Evolutionary conservation across 177 flowering plant genomes (phyloP).

Genomic region (Tripterygium wilfordii): DNA sequence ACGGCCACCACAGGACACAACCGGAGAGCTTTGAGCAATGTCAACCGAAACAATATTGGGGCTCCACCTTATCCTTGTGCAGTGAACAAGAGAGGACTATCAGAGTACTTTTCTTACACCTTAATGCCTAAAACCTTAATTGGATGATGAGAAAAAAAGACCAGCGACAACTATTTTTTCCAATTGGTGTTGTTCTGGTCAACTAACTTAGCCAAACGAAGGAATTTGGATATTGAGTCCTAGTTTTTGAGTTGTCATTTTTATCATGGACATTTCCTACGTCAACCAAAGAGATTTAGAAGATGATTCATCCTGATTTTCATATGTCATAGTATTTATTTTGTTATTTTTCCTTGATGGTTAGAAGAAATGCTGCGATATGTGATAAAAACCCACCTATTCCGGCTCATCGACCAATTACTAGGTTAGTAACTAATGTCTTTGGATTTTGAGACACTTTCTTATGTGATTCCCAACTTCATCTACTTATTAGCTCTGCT

Average conservation of each 20-base stretch:
- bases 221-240: too few species aligned
- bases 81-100: conserved; percentile 47
- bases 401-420: conserved; percentile 65
- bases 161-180: too few species aligned
- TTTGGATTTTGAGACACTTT: background rate
- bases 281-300: background rate
- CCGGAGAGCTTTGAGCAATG: conserved; percentile 65
- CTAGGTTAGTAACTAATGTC: conserved; percentile 43
- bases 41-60: conserved; percentile 46
- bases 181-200: too few species aligned
- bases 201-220: too few species aligned
- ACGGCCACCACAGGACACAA: conserved; percentile 35
- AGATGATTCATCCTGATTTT: too few species aligned
- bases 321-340: too few species aligned
- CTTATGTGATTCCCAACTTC: too few species aligned
- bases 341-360: background rate
- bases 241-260: too few species aligned
- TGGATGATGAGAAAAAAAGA: too few species aligned
- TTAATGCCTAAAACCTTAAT: too few species aligned
- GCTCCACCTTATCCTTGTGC: conserved; percentile 51
- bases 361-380: conserved; percentile 36
- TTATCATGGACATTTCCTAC: too few species aligned
- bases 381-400: conserved; percentile 36
- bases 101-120: conserved; percentile 45
- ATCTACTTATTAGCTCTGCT: conserved; percentile 6